These are phyloP conservation scores for Phoma sp. DNA, from an alignment of 2,329 filamentous ascomycete genomes.

Conservation along the genomic window DNA sequence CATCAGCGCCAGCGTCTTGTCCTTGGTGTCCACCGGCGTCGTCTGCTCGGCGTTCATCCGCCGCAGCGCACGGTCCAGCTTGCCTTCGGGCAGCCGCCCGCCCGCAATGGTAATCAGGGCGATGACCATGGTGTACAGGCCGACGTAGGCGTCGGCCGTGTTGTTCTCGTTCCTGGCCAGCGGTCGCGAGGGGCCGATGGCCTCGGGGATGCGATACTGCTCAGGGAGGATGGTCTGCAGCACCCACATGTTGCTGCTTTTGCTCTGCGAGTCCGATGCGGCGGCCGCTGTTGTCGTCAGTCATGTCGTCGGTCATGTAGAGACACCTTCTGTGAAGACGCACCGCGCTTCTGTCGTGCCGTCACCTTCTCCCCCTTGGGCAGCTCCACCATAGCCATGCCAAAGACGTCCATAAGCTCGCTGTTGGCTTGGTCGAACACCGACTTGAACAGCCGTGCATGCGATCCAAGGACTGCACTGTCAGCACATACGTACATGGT, in stretches of 20 bases:
- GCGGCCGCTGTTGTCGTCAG: too few relatives aligned
- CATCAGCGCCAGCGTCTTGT: conserved; percentile 76
- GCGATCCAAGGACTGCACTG: conserved; percentile 69
- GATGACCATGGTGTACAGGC: conserved; percentile 81
- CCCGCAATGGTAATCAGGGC: conserved; percentile 76
- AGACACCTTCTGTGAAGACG: conserved; percentile 20
- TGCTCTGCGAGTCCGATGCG: conserved; percentile 59
- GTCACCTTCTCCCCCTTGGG: conserved; percentile 82
- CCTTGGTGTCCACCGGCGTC: conserved; percentile 76
- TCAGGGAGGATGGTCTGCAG: conserved; percentile 76
- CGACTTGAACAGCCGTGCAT: conserved; percentile 73
- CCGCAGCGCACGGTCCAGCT: conserved; percentile 76
- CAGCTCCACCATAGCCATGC: conserved; percentile 91
- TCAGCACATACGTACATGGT: conserved; percentile 8
- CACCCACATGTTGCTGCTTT: conserved; percentile 74
- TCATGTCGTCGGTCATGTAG: conserved; percentile 23
- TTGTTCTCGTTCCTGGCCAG: conserved; percentile 55
- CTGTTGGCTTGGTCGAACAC: conserved; percentile 81
- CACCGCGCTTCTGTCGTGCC: conserved; percentile 79
- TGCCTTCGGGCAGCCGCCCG: conserved; percentile 77
- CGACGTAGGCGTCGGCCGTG: conserved; percentile 80
- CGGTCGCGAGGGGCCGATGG: conserved; percentile 72
- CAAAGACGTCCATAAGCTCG: conserved; percentile 75
- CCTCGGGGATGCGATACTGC: conserved; percentile 67
- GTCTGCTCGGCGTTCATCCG: conserved; percentile 78